Base-by-base conservation (phyloP, 2,329 filamentous ascomycete species). In the Tolypocladium amazonense region DNA sequence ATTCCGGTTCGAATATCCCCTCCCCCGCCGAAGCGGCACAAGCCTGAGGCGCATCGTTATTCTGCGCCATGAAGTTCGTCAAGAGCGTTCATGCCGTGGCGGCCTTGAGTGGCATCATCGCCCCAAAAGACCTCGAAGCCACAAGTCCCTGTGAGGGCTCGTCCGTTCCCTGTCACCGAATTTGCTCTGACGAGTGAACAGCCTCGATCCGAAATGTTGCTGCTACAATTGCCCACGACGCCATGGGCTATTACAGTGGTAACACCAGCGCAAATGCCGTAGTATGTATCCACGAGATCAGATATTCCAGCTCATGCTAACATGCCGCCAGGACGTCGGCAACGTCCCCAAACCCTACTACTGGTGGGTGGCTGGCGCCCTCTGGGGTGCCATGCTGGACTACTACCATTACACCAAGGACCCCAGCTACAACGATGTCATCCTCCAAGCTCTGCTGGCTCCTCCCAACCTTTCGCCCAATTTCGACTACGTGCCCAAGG, bases 361-460 rank as follows among this genome's bases (percentile, higher is more conserved):
- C 75, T 87, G 83, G 83, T 88, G 85, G 85, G 81, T 86, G 65
- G 77, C 79, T 41, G 86, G 86, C 56, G 84, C 84, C 9, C 77
- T 86, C 60, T 87, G 85, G 80, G 85, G 85, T n/a, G 76, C 81
- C 39, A 81, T 90, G 78, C 72, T 89, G 37, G 85, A 89, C 70
- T 89, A 90, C 70, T 88, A 84, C 62, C 80, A 87, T 68, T 84
- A 81, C 68, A 89, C 87, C 1, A 77, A 79, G 50, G 87, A 90
- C 69, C 67, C 77, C 4, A 79, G 75, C 59, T 88, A 89, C 72
- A 85, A 88, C 69, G 73, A 81, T 30, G 75, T 81, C 4, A 76
- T 86, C 56, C 79, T 81, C 39, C 76, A 86, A 62, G 86, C 82
- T 11, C 73, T 90, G 2, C 70, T 83, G 7, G 82, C 78, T 33